Conservation (phyloP, 345 rosid genomes). For the Hypericum androsaemum region DNA sequence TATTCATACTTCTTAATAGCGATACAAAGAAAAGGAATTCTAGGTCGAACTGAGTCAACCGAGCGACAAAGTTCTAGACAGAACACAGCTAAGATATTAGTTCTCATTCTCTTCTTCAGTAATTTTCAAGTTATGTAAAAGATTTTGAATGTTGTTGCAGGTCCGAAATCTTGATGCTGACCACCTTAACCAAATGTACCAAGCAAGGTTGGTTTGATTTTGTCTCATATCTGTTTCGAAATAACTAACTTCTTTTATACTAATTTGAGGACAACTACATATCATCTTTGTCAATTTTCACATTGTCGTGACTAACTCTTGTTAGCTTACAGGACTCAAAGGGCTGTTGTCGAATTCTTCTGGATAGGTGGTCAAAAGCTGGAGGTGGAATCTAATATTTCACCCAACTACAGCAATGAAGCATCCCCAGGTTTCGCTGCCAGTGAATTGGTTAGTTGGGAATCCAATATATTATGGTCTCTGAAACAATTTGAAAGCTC, state of each 20-base stretch:
- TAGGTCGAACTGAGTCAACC: too few relatives aligned
- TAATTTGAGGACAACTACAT: not conserved
- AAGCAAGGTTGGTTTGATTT: slow-evolving; percentile 48
- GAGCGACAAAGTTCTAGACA: too few relatives aligned
- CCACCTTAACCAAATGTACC: slow-evolving; percentile 75
- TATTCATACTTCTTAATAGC: too few relatives aligned
- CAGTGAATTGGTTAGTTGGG: slow-evolving; percentile 55
- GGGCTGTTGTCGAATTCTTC: slow-evolving; percentile 76
- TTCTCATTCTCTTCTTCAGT: not conserved
- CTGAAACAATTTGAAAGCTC: slow-evolving; percentile 41
- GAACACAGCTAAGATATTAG: too few relatives aligned
- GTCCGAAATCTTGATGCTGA: slow-evolving; percentile 68
- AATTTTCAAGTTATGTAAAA: not conserved
- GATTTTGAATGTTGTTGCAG: slow-evolving; percentile 26
- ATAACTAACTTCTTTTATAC: not conserved
- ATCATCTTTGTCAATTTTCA: slow-evolving; percentile 1
- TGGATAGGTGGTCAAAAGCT: slow-evolving; percentile 81
- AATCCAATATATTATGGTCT: slow-evolving; percentile 57
- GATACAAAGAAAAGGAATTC: too few relatives aligned
- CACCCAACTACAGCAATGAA: slow-evolving; percentile 19
- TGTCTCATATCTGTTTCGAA: not conserved
- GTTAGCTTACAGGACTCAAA: slow-evolving; percentile 51
- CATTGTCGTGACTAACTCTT: not conserved
- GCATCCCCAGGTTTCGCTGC: slow-evolving; percentile 36
- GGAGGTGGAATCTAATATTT: slow-evolving; percentile 25